These are phyloP conservation scores for Microdochium trichocladiopsis DNA, from an alignment of 2,329 filamentous ascomycete genomes.

Conservation along the genomic window DNA sequence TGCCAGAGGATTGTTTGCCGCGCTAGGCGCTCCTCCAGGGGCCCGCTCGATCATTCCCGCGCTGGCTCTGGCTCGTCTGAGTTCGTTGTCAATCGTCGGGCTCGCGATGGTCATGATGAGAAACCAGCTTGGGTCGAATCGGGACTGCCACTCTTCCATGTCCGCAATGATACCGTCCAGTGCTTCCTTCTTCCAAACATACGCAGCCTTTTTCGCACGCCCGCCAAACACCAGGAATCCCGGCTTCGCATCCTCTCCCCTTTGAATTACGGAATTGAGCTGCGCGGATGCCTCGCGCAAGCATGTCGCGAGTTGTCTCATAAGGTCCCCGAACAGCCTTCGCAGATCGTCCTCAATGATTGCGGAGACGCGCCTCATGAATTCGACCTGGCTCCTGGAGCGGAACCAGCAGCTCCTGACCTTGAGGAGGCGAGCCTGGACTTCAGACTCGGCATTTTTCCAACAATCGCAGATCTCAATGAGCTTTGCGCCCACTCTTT, in stretches of 20 bases:
- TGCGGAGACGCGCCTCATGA: not conserved
- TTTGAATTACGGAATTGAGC: not conserved
- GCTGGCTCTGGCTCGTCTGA: not conserved
- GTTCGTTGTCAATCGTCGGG: constrained; percentile 7
- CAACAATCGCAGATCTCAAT: not conserved
- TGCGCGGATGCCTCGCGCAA: not conserved
- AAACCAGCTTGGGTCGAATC: constrained; percentile 13
- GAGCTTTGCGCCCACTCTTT: not conserved
- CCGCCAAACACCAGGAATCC: not conserved
- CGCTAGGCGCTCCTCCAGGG: not conserved
- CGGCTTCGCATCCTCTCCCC: not conserved
- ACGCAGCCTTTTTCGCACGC: not conserved
- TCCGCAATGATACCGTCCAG: constrained; percentile 10
- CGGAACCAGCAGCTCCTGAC: not conserved
- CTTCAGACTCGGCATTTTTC: not conserved
- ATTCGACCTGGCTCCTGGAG: not conserved
- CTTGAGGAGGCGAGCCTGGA: not conserved
- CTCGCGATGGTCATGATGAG: constrained; percentile 12
- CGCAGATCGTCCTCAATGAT: not conserved
- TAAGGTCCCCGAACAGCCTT: not conserved
- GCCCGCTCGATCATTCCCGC: not conserved
- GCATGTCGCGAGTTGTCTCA: not conserved
- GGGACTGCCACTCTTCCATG: constrained; percentile 14
- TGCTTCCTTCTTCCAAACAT: constrained; percentile 6
- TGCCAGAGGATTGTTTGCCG: not conserved